A percentile compares a stretch with the other conserved stretches of the same genome.
Conservation (phyloP, 257 asterid genomes). For the Vinca minor region DNA sequence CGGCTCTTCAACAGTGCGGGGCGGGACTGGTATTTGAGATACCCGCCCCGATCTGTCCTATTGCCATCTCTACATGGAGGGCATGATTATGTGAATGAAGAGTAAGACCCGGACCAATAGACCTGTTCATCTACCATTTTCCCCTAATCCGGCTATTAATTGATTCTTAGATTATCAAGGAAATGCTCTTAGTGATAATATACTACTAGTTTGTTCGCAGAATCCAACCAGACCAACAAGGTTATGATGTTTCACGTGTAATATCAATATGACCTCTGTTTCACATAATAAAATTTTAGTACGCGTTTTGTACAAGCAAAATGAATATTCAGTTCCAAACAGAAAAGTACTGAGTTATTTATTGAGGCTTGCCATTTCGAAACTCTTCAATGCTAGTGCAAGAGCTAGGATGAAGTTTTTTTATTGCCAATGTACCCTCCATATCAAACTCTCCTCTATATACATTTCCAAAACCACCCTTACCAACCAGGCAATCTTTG, state of each 20-base stretch:
- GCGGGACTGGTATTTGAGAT: no score
- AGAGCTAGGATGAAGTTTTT: slow-evolving; percentile 47
- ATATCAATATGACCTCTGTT: slow-evolving; percentile 58
- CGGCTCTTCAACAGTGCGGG: no score
- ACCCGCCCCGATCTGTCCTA: no score
- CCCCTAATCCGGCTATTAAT: no score
- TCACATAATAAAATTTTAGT: neutral
- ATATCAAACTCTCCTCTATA: slow-evolving; percentile 45
- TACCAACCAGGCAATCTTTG: slow-evolving; percentile 43
- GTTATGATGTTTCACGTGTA: slow-evolving; percentile 64
- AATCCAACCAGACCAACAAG: slow-evolving; percentile 67
- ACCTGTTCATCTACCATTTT: no score
- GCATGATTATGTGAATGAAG: no score
- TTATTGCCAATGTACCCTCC: slow-evolving; percentile 48
- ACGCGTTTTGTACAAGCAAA: slow-evolving; percentile 9
- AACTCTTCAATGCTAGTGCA: slow-evolving; percentile 57
- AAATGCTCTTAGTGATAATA: neutral
- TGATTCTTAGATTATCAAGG: neutral
- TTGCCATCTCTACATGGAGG: no score
- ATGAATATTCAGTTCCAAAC: no score
- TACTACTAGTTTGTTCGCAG: slow-evolving; percentile 52
- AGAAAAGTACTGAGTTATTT: neutral
- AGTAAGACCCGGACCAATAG: no score
- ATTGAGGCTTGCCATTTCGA: slow-evolving; percentile 45
- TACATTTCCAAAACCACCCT: slow-evolving; percentile 66